Base-by-base conservation (phyloP, 768 basidiomycete species). In the Pisolithus albus region DNA sequence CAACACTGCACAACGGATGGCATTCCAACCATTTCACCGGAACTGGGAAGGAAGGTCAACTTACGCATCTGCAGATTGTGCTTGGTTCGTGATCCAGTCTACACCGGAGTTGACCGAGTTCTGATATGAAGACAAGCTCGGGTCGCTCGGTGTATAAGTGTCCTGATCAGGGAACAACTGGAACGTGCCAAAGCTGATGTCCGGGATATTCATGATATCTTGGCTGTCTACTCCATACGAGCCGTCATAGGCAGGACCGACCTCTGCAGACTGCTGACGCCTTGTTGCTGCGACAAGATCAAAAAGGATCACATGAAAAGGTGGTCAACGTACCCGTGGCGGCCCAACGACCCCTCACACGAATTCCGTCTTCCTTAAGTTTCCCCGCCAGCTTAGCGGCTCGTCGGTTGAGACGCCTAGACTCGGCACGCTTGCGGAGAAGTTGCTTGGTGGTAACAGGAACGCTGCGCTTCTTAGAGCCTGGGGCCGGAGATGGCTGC, bases 151-250 rank as follows among this genome's bases (percentile, higher is more conserved):
- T 28, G 68, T 76, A 56, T 84, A 85, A 36, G 65, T 61, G 53
- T 79, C 74, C 62, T 86, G 85, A 59, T 87, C 83, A 18, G 85
- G 84, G 75, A 86, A 85, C 23, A 84, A 56, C 52, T 79, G 81
- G 73, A 83, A 83, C 16, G 79, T 72, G 30, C 73, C 68, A 56
- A 83, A 84, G 6, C 74, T 77, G 53, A 86, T 78, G 10, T 75
- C 38, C 0, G 79, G 79, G 51, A 82, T 81, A 48, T 65, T 78
- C 50, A 74, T 54, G 47, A 86, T 81, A 54, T 86, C 84, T 57
- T 82, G 78, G 50, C 76, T 79, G 61, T 87, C 84, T 18, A 86
- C 81, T 32, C 83, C 83, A 32, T 70, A 69, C n/a, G 80, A 73
- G 1, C 85, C 84, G 60, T 86, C 79, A 52, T 78, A 82, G 24